A percentile compares a stretch with the other conserved stretches of the same genome.
Evolutionary conservation across 176 grass and related monocot species (phyloP).

Genomic region (Oryza nivara): DNA sequence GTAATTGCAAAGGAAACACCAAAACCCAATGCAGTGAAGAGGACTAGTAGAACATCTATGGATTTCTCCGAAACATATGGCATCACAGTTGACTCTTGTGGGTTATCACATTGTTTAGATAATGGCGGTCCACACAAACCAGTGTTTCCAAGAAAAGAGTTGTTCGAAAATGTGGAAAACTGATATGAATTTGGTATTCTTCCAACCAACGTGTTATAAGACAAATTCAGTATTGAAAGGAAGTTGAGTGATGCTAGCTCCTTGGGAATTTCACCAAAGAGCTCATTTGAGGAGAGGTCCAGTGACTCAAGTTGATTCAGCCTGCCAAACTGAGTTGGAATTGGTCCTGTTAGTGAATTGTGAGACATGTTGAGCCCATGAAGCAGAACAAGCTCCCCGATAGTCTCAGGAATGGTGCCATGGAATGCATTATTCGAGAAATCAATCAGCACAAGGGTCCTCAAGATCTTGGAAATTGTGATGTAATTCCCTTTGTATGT

Average conservation of each 20-base stretch:
- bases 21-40: slow-evolving; percentile 29
- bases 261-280: background rate
- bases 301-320: background rate
- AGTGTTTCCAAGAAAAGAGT: background rate
- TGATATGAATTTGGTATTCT: slow-evolving; percentile 3
- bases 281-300: slow-evolving; percentile 10
- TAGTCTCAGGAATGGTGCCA: background rate
- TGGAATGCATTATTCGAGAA: background rate
- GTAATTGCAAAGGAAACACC: background rate
- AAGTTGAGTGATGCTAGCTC: background rate
- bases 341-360: slow-evolving; percentile 44
- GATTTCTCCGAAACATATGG: background rate
- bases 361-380: slow-evolving; percentile 50
- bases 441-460: background rate
- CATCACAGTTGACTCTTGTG: background rate
- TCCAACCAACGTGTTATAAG: background rate
- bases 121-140: background rate
- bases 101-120: background rate
- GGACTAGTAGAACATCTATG: background rate
- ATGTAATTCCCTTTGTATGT: background rate
- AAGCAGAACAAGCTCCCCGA: slow-evolving; percentile 25
- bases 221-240: background rate
- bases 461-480: slow-evolving; percentile 4
- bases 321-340: slow-evolving; percentile 25
- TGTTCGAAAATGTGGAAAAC: slow-evolving; percentile 1